Conservation (phyloP, 2,329 filamentous ascomycete species). For the Sporothrix luriei region DNA sequence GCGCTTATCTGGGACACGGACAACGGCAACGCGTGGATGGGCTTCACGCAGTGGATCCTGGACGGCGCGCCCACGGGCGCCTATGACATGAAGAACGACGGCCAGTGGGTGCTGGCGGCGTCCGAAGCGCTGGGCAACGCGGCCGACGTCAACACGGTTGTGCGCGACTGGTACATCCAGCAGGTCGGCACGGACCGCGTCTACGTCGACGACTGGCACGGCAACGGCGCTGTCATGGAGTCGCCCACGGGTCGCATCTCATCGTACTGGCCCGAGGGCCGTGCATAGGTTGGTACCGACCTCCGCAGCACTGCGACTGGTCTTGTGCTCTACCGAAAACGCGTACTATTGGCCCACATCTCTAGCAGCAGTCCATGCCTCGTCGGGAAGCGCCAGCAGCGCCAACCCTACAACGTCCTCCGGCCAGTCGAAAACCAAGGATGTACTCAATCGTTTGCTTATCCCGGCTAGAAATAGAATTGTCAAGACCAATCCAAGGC, state of each 20-base stretch:
- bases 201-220: slow-evolving; percentile 31
- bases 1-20: slow-evolving; percentile 30
- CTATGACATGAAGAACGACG: slow-evolving; percentile 30
- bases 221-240: slow-evolving; percentile 26
- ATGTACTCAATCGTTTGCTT: no score
- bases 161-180: slow-evolving; percentile 30
- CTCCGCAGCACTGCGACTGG: no score
- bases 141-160: slow-evolving; percentile 23
- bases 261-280: slow-evolving; percentile 31
- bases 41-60: slow-evolving; percentile 30
- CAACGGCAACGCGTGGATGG: slow-evolving; percentile 30
- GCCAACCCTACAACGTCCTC: no score
- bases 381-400: no score
- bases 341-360: no score
- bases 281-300: neutral
- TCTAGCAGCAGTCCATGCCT: no score
- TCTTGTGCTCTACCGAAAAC: no score
- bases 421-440: no score
- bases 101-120: slow-evolving; percentile 29
- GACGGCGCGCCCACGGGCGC: slow-evolving; percentile 29
- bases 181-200: slow-evolving; percentile 25
- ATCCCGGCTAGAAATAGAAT: no score
- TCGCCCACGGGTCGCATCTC: slow-evolving; percentile 27
- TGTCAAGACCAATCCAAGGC: no score
- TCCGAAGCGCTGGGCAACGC: slow-evolving; percentile 27